Conservation (phyloP, 352 stramenopile species). For the Phytophthora macrochlamydospora region DNA sequence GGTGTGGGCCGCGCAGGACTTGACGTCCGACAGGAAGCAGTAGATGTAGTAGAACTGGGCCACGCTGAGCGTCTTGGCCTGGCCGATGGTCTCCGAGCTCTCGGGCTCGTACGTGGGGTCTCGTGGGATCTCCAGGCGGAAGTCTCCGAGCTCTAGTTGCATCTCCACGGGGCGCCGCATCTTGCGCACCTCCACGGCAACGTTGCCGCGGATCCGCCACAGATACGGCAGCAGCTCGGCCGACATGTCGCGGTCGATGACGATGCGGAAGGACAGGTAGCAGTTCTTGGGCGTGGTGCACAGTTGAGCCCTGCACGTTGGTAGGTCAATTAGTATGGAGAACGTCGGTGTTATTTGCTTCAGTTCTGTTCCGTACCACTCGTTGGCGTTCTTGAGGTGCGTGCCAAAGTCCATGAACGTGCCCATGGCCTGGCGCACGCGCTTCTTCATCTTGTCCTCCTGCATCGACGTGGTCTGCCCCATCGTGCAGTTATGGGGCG, state of each 20-base stretch:
- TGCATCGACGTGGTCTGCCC: constrained; percentile 70
- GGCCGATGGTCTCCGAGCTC: constrained; percentile 54
- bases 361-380: constrained; percentile 49
- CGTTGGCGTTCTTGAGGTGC: constrained; percentile 78
- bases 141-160: constrained; percentile 29
- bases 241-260: constrained; percentile 68
- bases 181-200: constrained; percentile 77
- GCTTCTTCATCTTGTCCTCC: constrained; percentile 80
- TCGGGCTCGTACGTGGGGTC: constrained; percentile 28
- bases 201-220: constrained; percentile 72
- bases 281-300: constrained; percentile 81
- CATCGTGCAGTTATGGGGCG: constrained; percentile 30
- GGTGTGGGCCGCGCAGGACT: constrained; percentile 64
- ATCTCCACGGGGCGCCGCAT: constrained; percentile 56
- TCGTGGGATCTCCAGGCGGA: constrained; percentile 26
- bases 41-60: constrained; percentile 87
- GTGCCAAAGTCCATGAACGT: constrained; percentile 73
- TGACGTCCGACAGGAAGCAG: constrained; percentile 79
- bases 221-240: constrained; percentile 73
- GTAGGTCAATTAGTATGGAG: constrained; percentile 4
- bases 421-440: constrained; percentile 68
- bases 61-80: constrained; percentile 67
- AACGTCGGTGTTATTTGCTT: too few species aligned
- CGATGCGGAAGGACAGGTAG: constrained; percentile 73
- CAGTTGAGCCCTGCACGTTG: constrained; percentile 50